phyloP scores from a whole-genome alignment of 768 basidiomycete species.

The Megacollybia marginata region DNA sequence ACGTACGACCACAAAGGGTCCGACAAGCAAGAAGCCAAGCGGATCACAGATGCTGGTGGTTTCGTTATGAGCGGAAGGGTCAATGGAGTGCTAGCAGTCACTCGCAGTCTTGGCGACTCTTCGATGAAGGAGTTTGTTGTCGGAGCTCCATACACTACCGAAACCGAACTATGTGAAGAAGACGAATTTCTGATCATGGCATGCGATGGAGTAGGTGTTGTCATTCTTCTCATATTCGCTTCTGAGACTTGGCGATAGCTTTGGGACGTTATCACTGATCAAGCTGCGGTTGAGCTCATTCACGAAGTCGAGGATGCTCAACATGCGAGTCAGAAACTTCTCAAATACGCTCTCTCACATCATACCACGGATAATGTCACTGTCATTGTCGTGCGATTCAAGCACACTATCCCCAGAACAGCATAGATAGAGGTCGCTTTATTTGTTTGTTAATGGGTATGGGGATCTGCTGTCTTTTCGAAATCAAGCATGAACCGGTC shows the following conservation, averaged over 20 bases:
- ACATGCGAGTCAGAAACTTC: conserved; percentile 62
- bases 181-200: conserved; percentile 96
- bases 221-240: conserved; percentile 1
- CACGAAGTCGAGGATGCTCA: conserved; percentile 71
- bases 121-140: conserved; percentile 99
- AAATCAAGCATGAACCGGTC: too few species aligned
- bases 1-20: conserved; percentile 99
- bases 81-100: conserved; percentile 95
- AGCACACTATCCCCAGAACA: conserved; percentile 24
- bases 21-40: conserved; percentile 94
- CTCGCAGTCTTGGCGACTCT: conserved; percentile 90
- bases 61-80: conserved; percentile 99
- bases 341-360: conserved; percentile 79
- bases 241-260: conserved; percentile 43
- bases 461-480: too few species aligned
- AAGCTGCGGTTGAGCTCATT: conserved; percentile 83
- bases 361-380: conserved; percentile 96
- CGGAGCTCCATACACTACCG: conserved; percentile 97
- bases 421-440: conserved; percentile 4
- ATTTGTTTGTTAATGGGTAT: too few species aligned
- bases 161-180: conserved; percentile 82
- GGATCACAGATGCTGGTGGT: conserved; percentile 95
- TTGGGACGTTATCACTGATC: conserved; percentile 94
- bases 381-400: conserved; percentile 83
- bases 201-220: conserved; percentile 84